Percentiles rank a stretch among this genome's conserved stretches.
phyloP scores from a whole-genome alignment of 2,329 filamentous ascomycete genomes.

The Trichoderma endophyticum region DNA sequence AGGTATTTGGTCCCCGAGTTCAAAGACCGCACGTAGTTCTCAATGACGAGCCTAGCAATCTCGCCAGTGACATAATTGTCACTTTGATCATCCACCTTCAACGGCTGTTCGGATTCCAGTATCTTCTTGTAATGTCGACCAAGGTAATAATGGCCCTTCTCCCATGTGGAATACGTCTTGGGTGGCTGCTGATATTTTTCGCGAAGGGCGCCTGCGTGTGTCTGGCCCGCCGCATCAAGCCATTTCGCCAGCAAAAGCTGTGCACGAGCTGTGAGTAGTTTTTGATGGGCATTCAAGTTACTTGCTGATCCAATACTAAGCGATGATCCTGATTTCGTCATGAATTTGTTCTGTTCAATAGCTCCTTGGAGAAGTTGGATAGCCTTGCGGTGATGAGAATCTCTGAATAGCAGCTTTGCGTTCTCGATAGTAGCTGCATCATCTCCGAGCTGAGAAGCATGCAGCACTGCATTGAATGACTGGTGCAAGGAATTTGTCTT shows the following conservation, averaged over 20 bases:
- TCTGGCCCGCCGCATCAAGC: slow-evolving; percentile 93
- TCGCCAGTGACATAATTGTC: slow-evolving; percentile 78
- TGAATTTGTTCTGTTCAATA: slow-evolving; percentile 77
- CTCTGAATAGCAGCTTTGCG: slow-evolving; percentile 86
- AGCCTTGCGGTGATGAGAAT: slow-evolving; percentile 89
- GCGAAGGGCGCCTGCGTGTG: slow-evolving; percentile 74
- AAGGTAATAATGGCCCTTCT: slow-evolving; percentile 96
- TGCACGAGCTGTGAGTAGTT: slow-evolving; percentile 68
- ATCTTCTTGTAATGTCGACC: slow-evolving; percentile 97
- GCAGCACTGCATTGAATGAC: slow-evolving; percentile 90
- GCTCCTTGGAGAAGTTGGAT: slow-evolving; percentile 88
- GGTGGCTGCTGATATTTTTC: slow-evolving; percentile 80
- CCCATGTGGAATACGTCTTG: slow-evolving; percentile 71
- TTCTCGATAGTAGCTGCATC: slow-evolving; percentile 91
- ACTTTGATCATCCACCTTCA: slow-evolving; percentile 73
- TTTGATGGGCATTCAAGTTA: slow-evolving; percentile 48
- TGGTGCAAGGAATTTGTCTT: slow-evolving; percentile 81
- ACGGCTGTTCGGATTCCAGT: slow-evolving; percentile 78
- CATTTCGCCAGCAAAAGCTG: slow-evolving; percentile 91
- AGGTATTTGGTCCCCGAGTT: slow-evolving; percentile 91
- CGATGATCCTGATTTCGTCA: slow-evolving; percentile 43
- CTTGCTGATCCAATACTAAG: slow-evolving; percentile 34
- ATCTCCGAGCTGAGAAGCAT: slow-evolving; percentile 80
- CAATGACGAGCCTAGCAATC: slow-evolving; percentile 81
- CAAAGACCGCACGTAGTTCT: slow-evolving; percentile 87